Conservation (phyloP, 345 rosid species). For the Euphorbia tirucalli region DNA sequence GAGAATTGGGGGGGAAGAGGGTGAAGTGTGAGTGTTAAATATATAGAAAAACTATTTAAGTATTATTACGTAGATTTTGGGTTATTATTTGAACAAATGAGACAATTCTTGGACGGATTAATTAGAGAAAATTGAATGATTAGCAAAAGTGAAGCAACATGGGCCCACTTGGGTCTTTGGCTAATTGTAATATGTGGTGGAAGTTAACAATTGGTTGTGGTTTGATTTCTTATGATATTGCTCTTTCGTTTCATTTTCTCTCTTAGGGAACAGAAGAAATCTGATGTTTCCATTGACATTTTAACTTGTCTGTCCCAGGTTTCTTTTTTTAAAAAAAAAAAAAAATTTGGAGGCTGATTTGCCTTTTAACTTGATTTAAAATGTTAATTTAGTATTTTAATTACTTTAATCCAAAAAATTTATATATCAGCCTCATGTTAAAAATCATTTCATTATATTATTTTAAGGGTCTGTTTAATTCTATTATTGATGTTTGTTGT, state of each 20-base stretch:
- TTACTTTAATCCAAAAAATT: too few relatives aligned
- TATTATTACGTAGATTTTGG: background rate
- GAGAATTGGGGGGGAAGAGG: constrained; percentile 19
- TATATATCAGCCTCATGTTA: too few relatives aligned
- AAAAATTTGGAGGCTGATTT: too few relatives aligned
- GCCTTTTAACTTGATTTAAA: too few relatives aligned
- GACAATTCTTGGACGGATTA: too few relatives aligned
- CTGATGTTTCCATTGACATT: constrained; percentile 10
- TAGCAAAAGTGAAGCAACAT: constrained; percentile 21
- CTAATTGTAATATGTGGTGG: background rate
- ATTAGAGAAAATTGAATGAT: background rate
- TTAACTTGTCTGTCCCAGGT: too few relatives aligned
- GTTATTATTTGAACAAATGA: background rate
- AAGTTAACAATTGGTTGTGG: background rate
- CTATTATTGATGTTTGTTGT: too few relatives aligned
- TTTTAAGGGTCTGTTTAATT: too few relatives aligned
- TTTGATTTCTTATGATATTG: background rate
- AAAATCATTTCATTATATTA: too few relatives aligned
- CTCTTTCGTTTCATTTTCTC: background rate
- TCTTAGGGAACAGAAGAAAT: constrained; percentile 9
- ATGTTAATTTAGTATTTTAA: too few relatives aligned
- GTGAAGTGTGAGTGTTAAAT: constrained; percentile 13
- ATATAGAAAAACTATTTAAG: constrained; percentile 8
- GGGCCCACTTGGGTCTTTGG: constrained; percentile 2
- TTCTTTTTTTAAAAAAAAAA: too few relatives aligned